phyloP scores from a whole-genome alignment of 2,329 filamentous ascomycete genomes.

The Beauveria rudraprayagi region DNA sequence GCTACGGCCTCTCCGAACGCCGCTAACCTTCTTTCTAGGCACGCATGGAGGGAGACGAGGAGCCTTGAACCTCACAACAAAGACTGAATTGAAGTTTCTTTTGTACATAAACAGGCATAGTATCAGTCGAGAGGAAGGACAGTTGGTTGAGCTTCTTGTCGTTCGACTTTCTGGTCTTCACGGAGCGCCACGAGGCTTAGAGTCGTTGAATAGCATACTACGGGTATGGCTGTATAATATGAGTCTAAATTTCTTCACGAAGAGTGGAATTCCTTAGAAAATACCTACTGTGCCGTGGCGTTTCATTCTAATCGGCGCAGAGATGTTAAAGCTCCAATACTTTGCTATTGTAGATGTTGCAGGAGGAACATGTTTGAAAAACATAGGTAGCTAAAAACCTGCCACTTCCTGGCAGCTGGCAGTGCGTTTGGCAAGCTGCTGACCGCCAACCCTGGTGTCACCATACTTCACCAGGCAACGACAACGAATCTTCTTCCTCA shows the following conservation, averaged over 20 bases:
- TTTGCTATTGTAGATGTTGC: too few species aligned
- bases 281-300: not conserved
- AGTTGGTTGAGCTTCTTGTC: not conserved
- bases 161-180: not conserved
- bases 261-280: too few species aligned
- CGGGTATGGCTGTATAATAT: conserved; percentile 8
- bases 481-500: not conserved
- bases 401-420: not conserved
- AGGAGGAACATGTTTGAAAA: not conserved
- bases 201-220: conserved; percentile 5
- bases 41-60: conserved; percentile 46
- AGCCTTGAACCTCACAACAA: conserved; percentile 33
- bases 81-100: conserved; percentile 15
- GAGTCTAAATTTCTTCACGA: not conserved
- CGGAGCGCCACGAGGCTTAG: not conserved
- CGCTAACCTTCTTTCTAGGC: conserved; percentile 30
- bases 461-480: not conserved
- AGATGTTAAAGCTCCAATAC: not conserved
- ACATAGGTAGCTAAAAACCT: too few species aligned
- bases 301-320: too few species aligned
- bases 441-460: not conserved
- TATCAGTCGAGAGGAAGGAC: conserved; percentile 1
- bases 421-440: not conserved
- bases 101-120: conserved; percentile 28
- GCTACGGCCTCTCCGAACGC: conserved; percentile 13